These are phyloP conservation scores for Fomitopsis palustris DNA, from an alignment of 1,284 basidiomycete genomes.

Conservation along the genomic window DNA sequence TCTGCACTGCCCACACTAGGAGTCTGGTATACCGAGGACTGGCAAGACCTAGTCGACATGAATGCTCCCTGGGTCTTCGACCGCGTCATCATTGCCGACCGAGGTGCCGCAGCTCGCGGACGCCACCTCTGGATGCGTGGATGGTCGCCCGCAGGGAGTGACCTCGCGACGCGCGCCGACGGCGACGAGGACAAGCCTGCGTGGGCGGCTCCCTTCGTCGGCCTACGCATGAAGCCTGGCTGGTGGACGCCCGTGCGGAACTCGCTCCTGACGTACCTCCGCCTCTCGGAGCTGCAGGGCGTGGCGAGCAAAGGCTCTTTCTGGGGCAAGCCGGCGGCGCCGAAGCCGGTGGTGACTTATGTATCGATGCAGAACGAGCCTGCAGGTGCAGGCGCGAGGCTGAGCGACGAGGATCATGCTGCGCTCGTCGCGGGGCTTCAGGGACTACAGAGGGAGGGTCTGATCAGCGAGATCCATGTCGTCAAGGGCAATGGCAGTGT, in stretches of 20 bases:
- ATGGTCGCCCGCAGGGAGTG: conserved; percentile 10
- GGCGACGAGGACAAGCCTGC: conserved; percentile 26
- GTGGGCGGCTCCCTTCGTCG: conserved; percentile 60
- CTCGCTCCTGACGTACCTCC: conserved; percentile 24
- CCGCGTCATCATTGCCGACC: conserved; percentile 73
- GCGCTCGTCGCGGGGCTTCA: conserved; percentile 47
- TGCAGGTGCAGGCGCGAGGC: conserved; percentile 36
- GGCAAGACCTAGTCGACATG: conserved; percentile 69
- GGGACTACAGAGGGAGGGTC: conserved; percentile 52
- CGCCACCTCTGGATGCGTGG: conserved; percentile 30
- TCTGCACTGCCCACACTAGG: conserved; percentile 71
- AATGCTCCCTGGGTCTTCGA: conserved; percentile 70
- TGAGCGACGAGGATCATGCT: conserved; percentile 49
- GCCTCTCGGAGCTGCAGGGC: conserved; percentile 9
- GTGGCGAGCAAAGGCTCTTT: conserved; percentile 14
- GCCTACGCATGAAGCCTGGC: conserved; percentile 45
- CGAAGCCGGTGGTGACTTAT: conserved; percentile 68
- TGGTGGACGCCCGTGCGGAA: conserved; percentile 72
- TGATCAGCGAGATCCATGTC: conserved; percentile 62
- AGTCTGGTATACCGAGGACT: conserved; percentile 70
- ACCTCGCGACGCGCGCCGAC: conserved; percentile 22
- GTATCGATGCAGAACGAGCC: conserved; percentile 60
- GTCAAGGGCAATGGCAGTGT: conserved; percentile 46
- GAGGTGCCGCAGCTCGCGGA: conserved; percentile 57
- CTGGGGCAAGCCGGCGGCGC: conserved; percentile 20